Evolutionary conservation across 1,139 yeast genomes (phyloP), one percentile per base, ranked within the genome.

Genomic region (Blastobotrys buckinghamii): DNA sequence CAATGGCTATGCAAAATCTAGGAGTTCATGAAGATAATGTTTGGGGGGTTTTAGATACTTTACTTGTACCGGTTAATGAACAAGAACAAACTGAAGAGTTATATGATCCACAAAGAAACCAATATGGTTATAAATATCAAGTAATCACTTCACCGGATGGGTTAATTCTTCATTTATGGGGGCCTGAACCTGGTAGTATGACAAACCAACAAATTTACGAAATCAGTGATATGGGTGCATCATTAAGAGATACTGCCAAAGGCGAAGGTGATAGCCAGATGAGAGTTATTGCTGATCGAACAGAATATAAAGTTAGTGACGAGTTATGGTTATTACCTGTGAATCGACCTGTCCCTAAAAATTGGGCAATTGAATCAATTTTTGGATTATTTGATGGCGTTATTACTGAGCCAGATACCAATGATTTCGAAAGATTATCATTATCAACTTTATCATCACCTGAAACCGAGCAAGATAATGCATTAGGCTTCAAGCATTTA

Each of bases 21-120:
- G 19, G 39, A 15, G 15, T 17, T n/a, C 5, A 5, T 12, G 39
- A n/a, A 17, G 22, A n/a, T 17, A 12, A 36, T 36, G 22, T 36
- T 19, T 36, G 39, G 39, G 39, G 39, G 8, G 39, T 36, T 36
- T 36, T 36, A 22, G 39, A 36, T 17, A 36, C 39, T n/a, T 12
- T 36, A 5, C 19, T 36, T 36, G 39, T 36, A 6, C 39, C 39
- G 7, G 19, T n/a, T 5, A 36, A 19, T 17, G 5, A 36, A 6
- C n/a, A n/a, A 13, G 39, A 36, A 22, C 8, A 13, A 17, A 36
- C 22, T 13, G 22, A 15, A 12, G 39, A 36, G 19, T 22, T 36
- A 22, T 36, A 36, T 36, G 39, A 36, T 13, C 9, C 19, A 9
- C 7, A n/a, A 6, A 6, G 39, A 5, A 26, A 36, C 10, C 22